Conservation (phyloP, 2,329 filamentous ascomycete species). For the Talaromyces sp. region DNA sequence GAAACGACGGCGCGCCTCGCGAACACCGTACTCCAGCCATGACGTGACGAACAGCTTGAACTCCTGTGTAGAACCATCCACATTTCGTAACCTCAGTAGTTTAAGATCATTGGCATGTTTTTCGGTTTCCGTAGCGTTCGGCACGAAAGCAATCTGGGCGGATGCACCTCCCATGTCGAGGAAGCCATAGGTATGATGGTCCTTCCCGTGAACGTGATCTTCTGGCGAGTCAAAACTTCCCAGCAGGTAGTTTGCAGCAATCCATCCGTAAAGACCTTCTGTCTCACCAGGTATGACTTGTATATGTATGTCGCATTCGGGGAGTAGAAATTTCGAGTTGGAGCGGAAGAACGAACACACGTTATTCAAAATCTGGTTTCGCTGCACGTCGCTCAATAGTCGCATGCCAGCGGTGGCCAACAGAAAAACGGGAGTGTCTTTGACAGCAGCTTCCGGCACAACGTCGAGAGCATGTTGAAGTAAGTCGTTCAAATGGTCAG, state of each 20-base stretch:
- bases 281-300: slow-evolving; percentile 95
- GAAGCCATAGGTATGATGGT: slow-evolving; percentile 93
- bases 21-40: slow-evolving; percentile 96
- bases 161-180: slow-evolving; percentile 98
- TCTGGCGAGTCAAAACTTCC: slow-evolving; percentile 80
- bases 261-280: slow-evolving; percentile 94
- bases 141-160: slow-evolving; percentile 95
- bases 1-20: slow-evolving; percentile 83
- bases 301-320: slow-evolving; percentile 85
- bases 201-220: slow-evolving; percentile 75
- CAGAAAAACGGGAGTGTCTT: slow-evolving; percentile 86
- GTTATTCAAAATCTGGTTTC: slow-evolving; percentile 67
- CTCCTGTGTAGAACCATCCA: slow-evolving; percentile 74
- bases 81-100: slow-evolving; percentile 74
- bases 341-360: slow-evolving; percentile 78
- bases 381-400: slow-evolving; percentile 70
- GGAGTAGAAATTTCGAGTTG: slow-evolving; percentile 76
- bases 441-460: slow-evolving; percentile 71
- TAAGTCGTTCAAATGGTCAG: slow-evolving; percentile 74
- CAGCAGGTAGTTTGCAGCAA: slow-evolving; percentile 91
- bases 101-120: slow-evolving; percentile 90
- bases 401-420: slow-evolving; percentile 96
- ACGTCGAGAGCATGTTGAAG: slow-evolving; percentile 76
- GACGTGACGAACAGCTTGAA: slow-evolving; percentile 92
- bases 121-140: slow-evolving; percentile 82